Evolutionary conservation across 148 eudicot genomes (phyloP), one percentile per base, ranked within the genome.

Genomic region (Suaeda aralocaspica): DNA sequence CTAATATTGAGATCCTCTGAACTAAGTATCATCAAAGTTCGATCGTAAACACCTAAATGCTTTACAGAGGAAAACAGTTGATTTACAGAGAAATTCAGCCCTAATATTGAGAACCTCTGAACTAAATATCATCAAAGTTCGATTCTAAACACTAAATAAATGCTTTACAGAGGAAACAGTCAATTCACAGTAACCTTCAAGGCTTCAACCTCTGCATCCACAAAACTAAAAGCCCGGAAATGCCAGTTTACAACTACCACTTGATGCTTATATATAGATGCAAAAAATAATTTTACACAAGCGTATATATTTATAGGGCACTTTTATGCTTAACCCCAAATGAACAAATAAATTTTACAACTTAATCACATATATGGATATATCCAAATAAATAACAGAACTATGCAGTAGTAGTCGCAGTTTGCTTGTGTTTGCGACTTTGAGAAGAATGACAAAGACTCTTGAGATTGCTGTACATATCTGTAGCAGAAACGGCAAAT

Each of bases 401-500:
- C 59, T 66, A 76, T 21, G 71, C 65, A 56, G 8, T 60, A n/a
- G 76, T 60, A 56, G 8, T 60, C 21, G 76, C 22, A 66, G 78
- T 67, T 77, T 64, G 79, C 74, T 67, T 77, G 31, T 22, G 77
- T 77, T 73, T 81, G 25, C 19, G 77, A 28, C n/a, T 73, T 48
- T 75, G 79, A 16, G 88, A 45, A 30, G 87, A 39, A 29, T 46
- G 73, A 18, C 65, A 68, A 9, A 83, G 75, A 59, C 83, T 62
- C 71, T 68, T 78, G 76, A 93, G 74, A 67, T 79, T 59, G 34
- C 72, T 64, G 67, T 89, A 94, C 88, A 86, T 84, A 15, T 81
- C 84, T 16, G 98, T 83, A 25, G 85, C 86, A 72, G 88, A 89
- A 12, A 51, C 52, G 7, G 92, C 81, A 68, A 91, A 89, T 10